These are phyloP conservation scores for Tolypocladium ophioglossoides DNA, from an alignment of 2,329 filamentous ascomycete genomes.

Conservation along the genomic window DNA sequence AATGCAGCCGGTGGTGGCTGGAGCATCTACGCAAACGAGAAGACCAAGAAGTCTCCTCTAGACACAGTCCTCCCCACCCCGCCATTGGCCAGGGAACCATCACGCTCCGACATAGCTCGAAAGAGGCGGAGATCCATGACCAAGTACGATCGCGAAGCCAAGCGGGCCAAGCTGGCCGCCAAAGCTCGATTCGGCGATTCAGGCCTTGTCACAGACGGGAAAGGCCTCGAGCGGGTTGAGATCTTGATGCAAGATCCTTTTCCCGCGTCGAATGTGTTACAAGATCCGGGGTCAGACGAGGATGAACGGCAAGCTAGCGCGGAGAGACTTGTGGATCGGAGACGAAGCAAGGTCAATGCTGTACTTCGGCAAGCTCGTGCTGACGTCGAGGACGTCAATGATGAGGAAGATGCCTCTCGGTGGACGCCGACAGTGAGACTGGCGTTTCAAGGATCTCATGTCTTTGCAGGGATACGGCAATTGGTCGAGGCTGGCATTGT, in stretches of 20 bases:
- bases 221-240: conserved; percentile 51
- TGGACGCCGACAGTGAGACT: conserved; percentile 40
- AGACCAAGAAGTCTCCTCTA: conserved; percentile 41
- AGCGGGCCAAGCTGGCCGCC: conserved; percentile 51
- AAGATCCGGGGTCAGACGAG: conserved; percentile 8
- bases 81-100: conserved; percentile 27
- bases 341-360: conserved; percentile 24
- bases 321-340: conserved; percentile 9
- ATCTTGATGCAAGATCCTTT: conserved; percentile 50
- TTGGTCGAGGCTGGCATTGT: conserved; percentile 68
- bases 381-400: conserved; percentile 10
- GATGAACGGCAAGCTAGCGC: conserved; percentile 12
- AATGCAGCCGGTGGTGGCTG: conserved; percentile 70
- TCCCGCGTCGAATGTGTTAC: conserved; percentile 16
- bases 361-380: conserved; percentile 19
- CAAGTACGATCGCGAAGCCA: conserved; percentile 28
- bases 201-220: conserved; percentile 43
- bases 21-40: conserved; percentile 64
- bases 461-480: conserved; percentile 70
- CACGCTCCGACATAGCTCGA: conserved; percentile 13
- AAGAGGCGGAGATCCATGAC: conserved; percentile 16
- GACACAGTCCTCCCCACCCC: conserved; percentile 38
- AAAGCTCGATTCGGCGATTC: conserved; percentile 60
- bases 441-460: conserved; percentile 63
- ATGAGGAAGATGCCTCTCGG: conserved; percentile 14